Evolutionary conservation across 1,284 basidiomycete genomes (phyloP).

Genomic region (Polyporus tsugae): DNA sequence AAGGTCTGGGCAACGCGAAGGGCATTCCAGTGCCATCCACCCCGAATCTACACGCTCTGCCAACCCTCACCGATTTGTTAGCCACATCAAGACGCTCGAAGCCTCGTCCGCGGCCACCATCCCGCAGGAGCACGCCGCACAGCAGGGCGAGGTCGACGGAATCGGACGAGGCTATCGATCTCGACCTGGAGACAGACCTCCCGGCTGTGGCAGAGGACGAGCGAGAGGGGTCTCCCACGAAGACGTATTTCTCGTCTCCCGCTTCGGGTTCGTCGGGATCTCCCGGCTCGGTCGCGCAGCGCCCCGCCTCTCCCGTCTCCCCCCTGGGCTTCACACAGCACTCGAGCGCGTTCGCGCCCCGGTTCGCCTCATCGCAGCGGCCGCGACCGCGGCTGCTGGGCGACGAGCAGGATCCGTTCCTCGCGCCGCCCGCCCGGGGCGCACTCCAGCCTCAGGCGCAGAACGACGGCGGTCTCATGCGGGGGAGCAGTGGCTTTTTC

Average conservation of each 20-base stretch:
- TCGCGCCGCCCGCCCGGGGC: constrained; percentile 12
- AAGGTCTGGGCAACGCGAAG: constrained; percentile 41
- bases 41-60: constrained; percentile 38
- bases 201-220: constrained; percentile 20
- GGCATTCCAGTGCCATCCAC: constrained; percentile 39
- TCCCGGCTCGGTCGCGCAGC: constrained; percentile 31
- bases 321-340: constrained; percentile 49
- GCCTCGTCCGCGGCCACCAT: constrained; percentile 45
- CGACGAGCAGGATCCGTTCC: constrained; percentile 25
- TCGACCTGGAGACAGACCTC: constrained; percentile 19
- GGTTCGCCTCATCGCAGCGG: constrained; percentile 50
- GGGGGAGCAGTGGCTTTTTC: constrained; percentile 39
- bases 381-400: constrained; percentile 12
- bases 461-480: constrained; percentile 28
- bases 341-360: constrained; percentile 47
- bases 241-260: constrained; percentile 53
- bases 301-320: constrained; percentile 46
- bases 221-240: constrained; percentile 42
- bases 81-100: constrained; percentile 46
- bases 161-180: constrained; percentile 8
- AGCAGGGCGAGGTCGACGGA: constrained; percentile 13
- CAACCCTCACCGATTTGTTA: constrained; percentile 45
- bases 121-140: constrained; percentile 37
- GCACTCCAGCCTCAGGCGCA: constrained; percentile 1
- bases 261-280: constrained; percentile 47